Evolutionary conservation across 2,329 filamentous ascomycete genomes (phyloP).

Genomic region (Teratosphaeria epicoccoides): DNA sequence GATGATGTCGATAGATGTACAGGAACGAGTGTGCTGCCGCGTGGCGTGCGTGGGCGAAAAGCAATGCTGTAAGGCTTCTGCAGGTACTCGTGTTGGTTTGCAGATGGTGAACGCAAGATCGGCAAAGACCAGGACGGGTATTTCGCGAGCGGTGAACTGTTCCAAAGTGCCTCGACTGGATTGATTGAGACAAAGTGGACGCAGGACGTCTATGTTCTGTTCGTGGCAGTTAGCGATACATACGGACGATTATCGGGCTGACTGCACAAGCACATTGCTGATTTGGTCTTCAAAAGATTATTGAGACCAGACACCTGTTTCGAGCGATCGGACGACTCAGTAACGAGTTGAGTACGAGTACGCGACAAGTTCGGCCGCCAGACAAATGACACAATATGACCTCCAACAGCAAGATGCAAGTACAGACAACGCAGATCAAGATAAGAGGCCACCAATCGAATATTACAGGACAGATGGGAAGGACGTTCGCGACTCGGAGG

Average conservation of each 20-base stretch:
- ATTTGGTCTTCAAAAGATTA: neutral
- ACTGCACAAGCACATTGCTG: too few relatives aligned
- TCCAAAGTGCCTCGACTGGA: neutral
- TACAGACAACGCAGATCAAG: neutral
- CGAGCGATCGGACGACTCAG: neutral
- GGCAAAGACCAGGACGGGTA: neutral
- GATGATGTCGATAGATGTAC: neutral
- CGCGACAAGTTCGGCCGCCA: neutral
- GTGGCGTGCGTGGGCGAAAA: neutral
- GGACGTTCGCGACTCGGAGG: neutral
- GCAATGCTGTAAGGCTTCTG: neutral
- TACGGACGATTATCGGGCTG: neutral
- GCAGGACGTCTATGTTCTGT: neutral
- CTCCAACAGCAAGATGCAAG: slow-evolving; percentile 1
- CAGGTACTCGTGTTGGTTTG: neutral
- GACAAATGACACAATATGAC: neutral
- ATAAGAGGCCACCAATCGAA: neutral
- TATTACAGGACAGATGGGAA: neutral
- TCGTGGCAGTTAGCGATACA: neutral
- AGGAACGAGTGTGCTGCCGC: neutral
- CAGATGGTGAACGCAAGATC: neutral
- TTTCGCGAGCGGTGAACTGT: neutral
- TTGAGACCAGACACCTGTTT: neutral
- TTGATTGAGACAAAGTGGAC: neutral
- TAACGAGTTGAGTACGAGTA: neutral